phyloP scores from a whole-genome alignment of 768 basidiomycete species.

The Arthromyces matolae region DNA sequence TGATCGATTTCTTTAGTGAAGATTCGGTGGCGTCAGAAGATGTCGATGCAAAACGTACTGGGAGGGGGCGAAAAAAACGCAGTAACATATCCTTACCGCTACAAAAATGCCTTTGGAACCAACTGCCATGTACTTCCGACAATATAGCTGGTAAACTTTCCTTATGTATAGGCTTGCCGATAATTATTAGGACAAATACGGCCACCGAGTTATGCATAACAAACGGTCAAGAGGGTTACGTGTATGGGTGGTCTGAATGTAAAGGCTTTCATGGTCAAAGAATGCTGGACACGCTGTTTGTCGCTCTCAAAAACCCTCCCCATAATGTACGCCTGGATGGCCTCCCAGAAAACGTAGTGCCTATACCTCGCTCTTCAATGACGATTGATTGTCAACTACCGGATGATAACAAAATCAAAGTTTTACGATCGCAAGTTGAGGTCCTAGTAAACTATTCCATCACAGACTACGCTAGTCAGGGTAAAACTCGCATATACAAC shows the following conservation, averaged over 20 bases:
- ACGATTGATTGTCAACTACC: not conserved
- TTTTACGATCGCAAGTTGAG: not conserved
- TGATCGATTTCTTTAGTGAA: no score
- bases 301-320: not conserved
- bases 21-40: no score
- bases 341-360: not conserved
- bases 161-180: not conserved
- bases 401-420: not conserved
- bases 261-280: not conserved
- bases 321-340: not conserved
- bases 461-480: constrained; percentile 27
- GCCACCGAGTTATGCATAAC: not conserved
- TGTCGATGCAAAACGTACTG: no score
- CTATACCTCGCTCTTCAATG: not conserved
- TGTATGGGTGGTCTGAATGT: not conserved
- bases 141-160: not conserved
- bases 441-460: constrained; percentile 14
- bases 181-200: not conserved
- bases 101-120: not conserved
- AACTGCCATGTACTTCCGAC: not conserved
- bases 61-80: no score
- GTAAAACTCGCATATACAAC: constrained; percentile 25
- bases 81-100: no score
- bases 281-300: constrained; percentile 6
- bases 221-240: not conserved